Evolutionary conservation across 192 early-diverging fungal species (phyloP).

Genomic region (Funneliformis geosporum): DNA sequence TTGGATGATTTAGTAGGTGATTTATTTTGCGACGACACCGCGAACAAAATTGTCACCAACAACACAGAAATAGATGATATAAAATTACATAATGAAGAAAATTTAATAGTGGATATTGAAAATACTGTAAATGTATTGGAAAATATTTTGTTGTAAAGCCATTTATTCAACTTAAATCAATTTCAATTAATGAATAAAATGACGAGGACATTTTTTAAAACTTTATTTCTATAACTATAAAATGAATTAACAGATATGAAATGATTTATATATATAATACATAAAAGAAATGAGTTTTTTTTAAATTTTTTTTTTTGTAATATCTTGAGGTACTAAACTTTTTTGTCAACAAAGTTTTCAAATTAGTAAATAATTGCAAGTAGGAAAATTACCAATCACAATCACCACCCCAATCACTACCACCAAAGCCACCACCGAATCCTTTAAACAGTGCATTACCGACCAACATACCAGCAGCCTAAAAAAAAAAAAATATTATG

Average conservation of each 20-base stretch:
- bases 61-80: not conserved
- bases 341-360: no score
- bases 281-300: no score
- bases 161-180: not conserved
- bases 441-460: not conserved
- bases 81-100: not conserved
- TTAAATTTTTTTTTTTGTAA: no score
- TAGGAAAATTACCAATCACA: not conserved
- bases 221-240: no score
- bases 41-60: not conserved
- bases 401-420: not conserved
- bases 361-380: not conserved
- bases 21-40: not conserved
- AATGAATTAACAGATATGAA: no score
- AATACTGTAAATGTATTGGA: not conserved
- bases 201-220: no score
- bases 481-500: no score
- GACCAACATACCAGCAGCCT: not conserved
- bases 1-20: not conserved
- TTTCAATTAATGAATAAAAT: no score
- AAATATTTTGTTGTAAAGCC: not conserved
- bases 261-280: no score
- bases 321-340: no score
- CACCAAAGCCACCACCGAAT: not conserved
- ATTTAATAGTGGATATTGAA: not conserved